These are phyloP conservation scores for Arabidopsis arenosa DNA, from an alignment of 345 rosid genomes.

Conservation along the genomic window DNA sequence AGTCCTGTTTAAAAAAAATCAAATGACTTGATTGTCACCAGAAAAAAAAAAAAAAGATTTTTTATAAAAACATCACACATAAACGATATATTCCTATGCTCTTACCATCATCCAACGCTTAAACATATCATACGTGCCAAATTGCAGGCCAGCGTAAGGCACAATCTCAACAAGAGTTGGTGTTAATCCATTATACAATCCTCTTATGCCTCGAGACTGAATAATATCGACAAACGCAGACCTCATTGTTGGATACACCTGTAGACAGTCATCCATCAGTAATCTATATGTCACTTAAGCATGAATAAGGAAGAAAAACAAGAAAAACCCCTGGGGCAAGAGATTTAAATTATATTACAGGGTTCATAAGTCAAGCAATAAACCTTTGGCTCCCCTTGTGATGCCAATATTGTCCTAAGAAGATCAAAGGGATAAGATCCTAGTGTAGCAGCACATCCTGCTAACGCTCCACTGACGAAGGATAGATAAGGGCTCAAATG, in stretches of 20 bases:
- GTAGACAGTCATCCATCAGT: conserved; percentile 34
- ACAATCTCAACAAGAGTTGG: conserved; percentile 93
- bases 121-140: conserved; percentile 92
- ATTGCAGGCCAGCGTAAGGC: conserved; percentile 98
- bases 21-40: conserved; percentile 11
- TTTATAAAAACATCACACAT: neutral
- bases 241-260: conserved; percentile 98
- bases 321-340: neutral
- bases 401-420: conserved; percentile 85
- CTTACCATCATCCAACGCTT: conserved; percentile 91
- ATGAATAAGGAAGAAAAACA: conserved; percentile 3
- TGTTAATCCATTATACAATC: conserved; percentile 89
- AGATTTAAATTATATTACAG: neutral
- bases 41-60: neutral
- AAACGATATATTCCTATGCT: neutral
- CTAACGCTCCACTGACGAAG: conserved; percentile 84
- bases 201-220: conserved; percentile 74
- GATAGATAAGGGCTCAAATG: conserved; percentile 84
- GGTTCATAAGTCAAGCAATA: conserved; percentile 12
- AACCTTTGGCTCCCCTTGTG: conserved; percentile 99
- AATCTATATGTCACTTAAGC: conserved; percentile 5
- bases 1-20: conserved; percentile 53
- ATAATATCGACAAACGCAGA: conserved; percentile 82
- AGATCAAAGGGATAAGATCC: conserved; percentile 99
- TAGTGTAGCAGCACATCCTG: conserved; percentile 95